A percentile compares a stretch with the other conserved stretches of the same genome.
Conservation (phyloP, 805 yeast species). For the Brettanomyces anomalus region DNA sequence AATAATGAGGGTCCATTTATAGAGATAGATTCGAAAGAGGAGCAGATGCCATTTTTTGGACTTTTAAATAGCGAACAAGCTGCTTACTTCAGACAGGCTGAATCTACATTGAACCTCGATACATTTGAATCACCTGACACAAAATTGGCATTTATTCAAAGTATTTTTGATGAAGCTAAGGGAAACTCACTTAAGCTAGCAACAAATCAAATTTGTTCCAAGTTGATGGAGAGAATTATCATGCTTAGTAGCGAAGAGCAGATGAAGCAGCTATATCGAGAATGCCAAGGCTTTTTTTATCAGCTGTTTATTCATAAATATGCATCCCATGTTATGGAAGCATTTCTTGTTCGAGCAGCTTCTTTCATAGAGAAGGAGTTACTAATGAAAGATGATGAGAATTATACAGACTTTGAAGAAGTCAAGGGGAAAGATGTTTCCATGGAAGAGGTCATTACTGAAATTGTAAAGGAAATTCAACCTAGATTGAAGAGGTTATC, state of each 20-base stretch:
- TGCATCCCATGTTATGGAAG: slow-evolving; percentile 89
- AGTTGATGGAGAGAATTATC: slow-evolving; percentile 81
- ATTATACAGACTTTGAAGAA: slow-evolving; percentile 24
- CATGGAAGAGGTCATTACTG: slow-evolving; percentile 58
- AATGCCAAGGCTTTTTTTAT: slow-evolving; percentile 68
- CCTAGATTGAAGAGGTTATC: slow-evolving; percentile 54
- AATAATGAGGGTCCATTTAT: slow-evolving; percentile 1
- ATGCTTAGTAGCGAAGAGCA: slow-evolving; percentile 56
- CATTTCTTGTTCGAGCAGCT: slow-evolving; percentile 68
- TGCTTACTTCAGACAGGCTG: slow-evolving; percentile 91
- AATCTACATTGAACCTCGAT: slow-evolving; percentile 71
- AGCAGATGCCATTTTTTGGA: slow-evolving; percentile 61
- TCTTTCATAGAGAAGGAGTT: slow-evolving; percentile 68
- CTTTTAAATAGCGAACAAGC: slow-evolving; percentile 74
- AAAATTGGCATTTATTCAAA: slow-evolving; percentile 56
- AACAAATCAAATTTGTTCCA: slow-evolving; percentile 92
- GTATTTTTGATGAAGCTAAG: slow-evolving; percentile 75
- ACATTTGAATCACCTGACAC: slow-evolving; percentile 73
- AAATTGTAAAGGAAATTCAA: slow-evolving; percentile 57
- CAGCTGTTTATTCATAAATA: slow-evolving; percentile 78
- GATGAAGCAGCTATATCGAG: slow-evolving; percentile 52
- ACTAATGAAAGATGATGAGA: slow-evolving; percentile 24
- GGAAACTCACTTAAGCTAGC: slow-evolving; percentile 90
- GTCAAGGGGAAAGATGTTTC: slow-evolving; percentile 29
- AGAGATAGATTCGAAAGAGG: slow-evolving; percentile 5